These are phyloP conservation scores for Tetrastigma voinierianum DNA, from an alignment of 164 flowering plant genomes.

Conservation along the genomic window DNA sequence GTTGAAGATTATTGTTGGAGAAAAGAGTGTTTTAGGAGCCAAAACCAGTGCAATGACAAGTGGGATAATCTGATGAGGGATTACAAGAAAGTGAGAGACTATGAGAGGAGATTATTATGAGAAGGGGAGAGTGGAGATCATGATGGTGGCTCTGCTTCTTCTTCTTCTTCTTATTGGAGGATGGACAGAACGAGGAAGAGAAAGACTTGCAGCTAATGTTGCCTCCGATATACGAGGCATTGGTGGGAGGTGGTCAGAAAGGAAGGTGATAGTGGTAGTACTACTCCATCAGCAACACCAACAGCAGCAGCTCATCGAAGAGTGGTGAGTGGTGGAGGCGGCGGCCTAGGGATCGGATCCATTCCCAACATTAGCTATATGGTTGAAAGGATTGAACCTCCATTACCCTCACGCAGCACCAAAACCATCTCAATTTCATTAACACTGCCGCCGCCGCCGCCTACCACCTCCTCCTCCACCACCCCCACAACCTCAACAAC, in stretches of 20 bases:
- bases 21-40: constrained; percentile 71
- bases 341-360: constrained; percentile 2
- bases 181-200: constrained; percentile 65
- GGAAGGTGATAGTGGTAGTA: constrained; percentile 23
- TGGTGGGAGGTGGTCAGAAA: constrained; percentile 73
- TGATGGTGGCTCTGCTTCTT: not conserved
- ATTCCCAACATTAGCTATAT: constrained; percentile 5
- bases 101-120: constrained; percentile 36
- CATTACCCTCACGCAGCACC: constrained; percentile 31
- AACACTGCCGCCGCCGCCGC: constrained; percentile 3
- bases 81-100: constrained; percentile 84
- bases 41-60: constrained; percentile 87
- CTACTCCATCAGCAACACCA: not conserved
- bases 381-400: constrained; percentile 18
- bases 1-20: constrained; percentile 85
- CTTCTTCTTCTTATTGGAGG: constrained; percentile 54
- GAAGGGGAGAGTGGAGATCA: constrained; percentile 19
- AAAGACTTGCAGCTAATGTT: constrained; percentile 68
- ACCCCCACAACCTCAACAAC: constrained; percentile 9
- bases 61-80: constrained; percentile 93
- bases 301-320: too few species aligned
- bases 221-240: constrained; percentile 59
- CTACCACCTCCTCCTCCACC: constrained; percentile 21
- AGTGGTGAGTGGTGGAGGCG: constrained; percentile 5
- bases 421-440: constrained; percentile 17